These are phyloP conservation scores for Sarocladium kiliense DNA, from an alignment of 2,329 filamentous ascomycete species.

Conservation along the genomic window DNA sequence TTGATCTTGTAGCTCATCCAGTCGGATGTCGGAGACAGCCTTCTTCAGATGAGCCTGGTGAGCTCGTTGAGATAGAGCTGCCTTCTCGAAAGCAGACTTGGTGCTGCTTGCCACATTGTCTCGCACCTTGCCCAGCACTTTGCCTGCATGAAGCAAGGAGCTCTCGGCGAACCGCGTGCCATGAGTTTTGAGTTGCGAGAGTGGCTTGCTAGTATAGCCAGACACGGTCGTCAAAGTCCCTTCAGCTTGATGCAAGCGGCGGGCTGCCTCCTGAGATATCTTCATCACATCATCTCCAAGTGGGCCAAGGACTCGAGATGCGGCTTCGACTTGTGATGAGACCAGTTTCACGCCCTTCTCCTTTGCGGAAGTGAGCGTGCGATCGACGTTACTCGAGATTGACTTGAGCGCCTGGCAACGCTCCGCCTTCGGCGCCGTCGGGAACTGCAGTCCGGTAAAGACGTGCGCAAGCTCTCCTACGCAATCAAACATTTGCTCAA, in stretches of 20 bases:
- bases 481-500: conserved; percentile 39
- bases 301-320: background rate
- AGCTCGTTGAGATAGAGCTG: background rate
- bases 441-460: conserved; percentile 26
- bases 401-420: background rate
- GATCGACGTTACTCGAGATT: background rate
- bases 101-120: background rate
- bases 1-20: conserved; percentile 29
- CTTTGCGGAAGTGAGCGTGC: background rate
- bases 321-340: background rate
- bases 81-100: background rate
- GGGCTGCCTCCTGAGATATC: conserved; percentile 32
- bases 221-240: background rate
- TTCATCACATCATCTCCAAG: background rate
- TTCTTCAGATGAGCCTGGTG: background rate
- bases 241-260: conserved; percentile 19
- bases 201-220: background rate
- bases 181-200: background rate
- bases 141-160: background rate
- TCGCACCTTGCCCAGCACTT: background rate
- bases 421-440: background rate
- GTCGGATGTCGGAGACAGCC: background rate
- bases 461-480: conserved; percentile 31
- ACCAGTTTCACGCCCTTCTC: background rate
- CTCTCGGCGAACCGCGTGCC: background rate